A percentile compares a stretch with the other conserved stretches of the same genome.
Evolutionary conservation across 2,329 filamentous ascomycete species (phyloP).

Genomic region (Pseudogymnoascus destructans): DNA sequence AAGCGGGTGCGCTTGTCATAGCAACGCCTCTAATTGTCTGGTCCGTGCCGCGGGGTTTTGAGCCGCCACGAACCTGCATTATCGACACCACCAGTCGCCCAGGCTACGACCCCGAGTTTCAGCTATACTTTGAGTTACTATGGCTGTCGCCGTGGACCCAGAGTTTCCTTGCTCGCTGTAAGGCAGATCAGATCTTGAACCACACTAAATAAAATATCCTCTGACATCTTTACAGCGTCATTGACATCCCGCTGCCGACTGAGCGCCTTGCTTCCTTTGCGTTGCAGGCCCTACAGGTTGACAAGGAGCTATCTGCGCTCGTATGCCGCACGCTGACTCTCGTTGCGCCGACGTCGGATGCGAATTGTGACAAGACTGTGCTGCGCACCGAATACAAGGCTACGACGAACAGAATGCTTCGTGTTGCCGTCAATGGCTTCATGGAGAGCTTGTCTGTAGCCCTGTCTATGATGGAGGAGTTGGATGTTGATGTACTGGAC

Average conservation of each 20-base stretch:
- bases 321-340: conserved; percentile 61
- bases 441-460: conserved; percentile 82
- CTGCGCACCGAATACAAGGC: conserved; percentile 69
- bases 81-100: conserved; percentile 5
- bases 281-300: conserved; percentile 63
- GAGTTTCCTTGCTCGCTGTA: conserved; percentile 53
- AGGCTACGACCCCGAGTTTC: conserved; percentile 8
- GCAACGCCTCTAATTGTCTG: conserved; percentile 8
- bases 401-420: conserved; percentile 89
- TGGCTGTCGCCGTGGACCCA: conserved; percentile 25
- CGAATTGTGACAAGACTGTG: conserved; percentile 34
- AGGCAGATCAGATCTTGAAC: conserved; percentile 22
- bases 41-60: conserved; percentile 5
- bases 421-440: conserved; percentile 91
- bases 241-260: conserved; percentile 57
- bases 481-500: conserved; percentile 72
- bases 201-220: not conserved
- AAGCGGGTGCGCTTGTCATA: conserved; percentile 7
- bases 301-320: conserved; percentile 76
- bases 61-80: conserved; percentile 5
- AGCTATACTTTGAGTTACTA: not conserved
- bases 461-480: conserved; percentile 75
- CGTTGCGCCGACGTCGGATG: conserved; percentile 22
- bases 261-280: conserved; percentile 65
- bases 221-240: conserved; percentile 16